Conservation (phyloP, 345 rosid genomes). For the Barbarea vulgaris region DNA sequence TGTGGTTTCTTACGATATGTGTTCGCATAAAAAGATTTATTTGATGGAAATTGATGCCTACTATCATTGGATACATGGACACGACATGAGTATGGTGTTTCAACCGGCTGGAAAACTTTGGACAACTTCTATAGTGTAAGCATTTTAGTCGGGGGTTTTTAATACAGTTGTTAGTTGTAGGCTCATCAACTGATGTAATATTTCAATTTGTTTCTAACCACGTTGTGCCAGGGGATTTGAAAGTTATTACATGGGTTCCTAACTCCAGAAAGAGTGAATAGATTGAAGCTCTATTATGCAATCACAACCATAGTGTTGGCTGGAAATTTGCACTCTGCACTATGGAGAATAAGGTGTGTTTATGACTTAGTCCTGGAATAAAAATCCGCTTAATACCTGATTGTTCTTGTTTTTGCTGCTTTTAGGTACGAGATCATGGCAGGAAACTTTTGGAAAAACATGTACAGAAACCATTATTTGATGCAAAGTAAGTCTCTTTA, state of each 20-base stretch:
- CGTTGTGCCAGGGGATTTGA: conserved; percentile 97
- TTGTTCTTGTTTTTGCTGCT: conserved; percentile 15
- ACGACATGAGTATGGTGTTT: conserved; percentile 68
- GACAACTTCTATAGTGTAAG: conserved; percentile 81
- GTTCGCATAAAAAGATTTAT: conserved; percentile 71
- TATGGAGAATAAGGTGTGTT: conserved; percentile 88
- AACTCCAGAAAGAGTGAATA: conserved; percentile 99
- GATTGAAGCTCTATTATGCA: conserved; percentile 94
- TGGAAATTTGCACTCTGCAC: conserved; percentile 98
- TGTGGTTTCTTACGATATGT: too few relatives aligned
- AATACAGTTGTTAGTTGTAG: not conserved
- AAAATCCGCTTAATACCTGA: conserved; percentile 6
- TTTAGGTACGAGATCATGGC: conserved; percentile 89
- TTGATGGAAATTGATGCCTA: conserved; percentile 81
- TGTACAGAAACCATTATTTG: conserved; percentile 80
- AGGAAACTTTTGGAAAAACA: conserved; percentile 94
- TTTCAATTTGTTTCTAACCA: conserved; percentile 38
- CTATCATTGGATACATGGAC: conserved; percentile 66
- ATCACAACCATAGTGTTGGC: conserved; percentile 66
- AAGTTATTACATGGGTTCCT: conserved; percentile 90
- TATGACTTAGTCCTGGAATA: conserved; percentile 1
- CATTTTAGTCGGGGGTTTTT: not conserved
- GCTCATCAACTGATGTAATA: conserved; percentile 3
- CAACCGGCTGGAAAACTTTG: conserved; percentile 84
- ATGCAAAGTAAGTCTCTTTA: conserved; percentile 55